A percentile compares a stretch with the other conserved stretches of the same genome.
phyloP scores from a whole-genome alignment of 495 filamentous ascomycete species.

The Aspergillus cavernicola region DNA sequence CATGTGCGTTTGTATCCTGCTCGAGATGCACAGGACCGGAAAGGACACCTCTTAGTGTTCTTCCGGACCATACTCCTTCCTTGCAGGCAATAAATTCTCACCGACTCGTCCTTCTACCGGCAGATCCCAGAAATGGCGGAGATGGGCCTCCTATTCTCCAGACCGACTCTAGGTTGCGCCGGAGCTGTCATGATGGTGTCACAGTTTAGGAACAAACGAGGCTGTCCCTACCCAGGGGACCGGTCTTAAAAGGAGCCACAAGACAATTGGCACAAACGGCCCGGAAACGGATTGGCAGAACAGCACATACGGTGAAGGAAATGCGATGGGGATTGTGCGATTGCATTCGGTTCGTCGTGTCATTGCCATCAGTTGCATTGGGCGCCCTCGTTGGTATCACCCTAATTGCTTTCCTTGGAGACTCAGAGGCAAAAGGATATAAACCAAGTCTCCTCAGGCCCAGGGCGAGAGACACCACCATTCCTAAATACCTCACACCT shows the following conservation, averaged over 20 bases:
- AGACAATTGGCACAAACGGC: constrained; percentile 22
- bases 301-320: constrained; percentile 20
- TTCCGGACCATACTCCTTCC: background rate
- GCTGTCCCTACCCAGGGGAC: constrained; percentile 14
- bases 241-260: constrained; percentile 19
- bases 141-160: constrained; percentile 8
- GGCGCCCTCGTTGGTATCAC: constrained; percentile 19
- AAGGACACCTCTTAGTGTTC: background rate
- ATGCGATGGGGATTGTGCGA: constrained; percentile 5
- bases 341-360: constrained; percentile 7
- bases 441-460: constrained; percentile 1
- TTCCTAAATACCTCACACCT: background rate
- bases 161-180: constrained; percentile 21
- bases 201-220: constrained; percentile 21
- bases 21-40: constrained; percentile 13
- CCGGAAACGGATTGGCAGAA: constrained; percentile 12
- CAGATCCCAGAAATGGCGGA: constrained; percentile 11
- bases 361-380: constrained; percentile 19
- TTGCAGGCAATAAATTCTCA: constrained; percentile 13
- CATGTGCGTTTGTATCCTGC: constrained; percentile 17
- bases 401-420: constrained; percentile 3
- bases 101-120: constrained; percentile 9
- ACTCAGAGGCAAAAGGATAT: constrained; percentile 5
- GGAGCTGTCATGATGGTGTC: constrained; percentile 22
- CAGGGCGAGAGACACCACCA: background rate